phyloP scores from a whole-genome alignment of 345 rosid species.

The Gossypium raimondii region DNA sequence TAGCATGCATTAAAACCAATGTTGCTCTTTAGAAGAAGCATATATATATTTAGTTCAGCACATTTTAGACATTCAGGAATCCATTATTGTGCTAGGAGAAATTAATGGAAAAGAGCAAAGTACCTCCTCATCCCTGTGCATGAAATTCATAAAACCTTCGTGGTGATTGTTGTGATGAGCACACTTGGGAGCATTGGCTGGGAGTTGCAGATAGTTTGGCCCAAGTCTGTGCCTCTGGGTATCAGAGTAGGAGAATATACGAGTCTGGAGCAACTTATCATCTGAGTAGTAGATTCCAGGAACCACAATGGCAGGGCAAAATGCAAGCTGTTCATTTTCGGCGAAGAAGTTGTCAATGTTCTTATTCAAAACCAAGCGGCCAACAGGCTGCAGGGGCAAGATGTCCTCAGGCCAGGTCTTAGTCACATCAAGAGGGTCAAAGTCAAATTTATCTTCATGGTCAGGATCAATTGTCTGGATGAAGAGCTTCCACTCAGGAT shows the following conservation, averaged over 20 bases:
- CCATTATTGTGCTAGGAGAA: not conserved
- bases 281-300: constrained; percentile 88
- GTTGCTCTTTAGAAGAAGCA: not conserved
- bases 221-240: constrained; percentile 99
- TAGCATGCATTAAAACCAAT: not conserved
- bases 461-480: constrained; percentile 85
- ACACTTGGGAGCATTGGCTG: constrained; percentile 93
- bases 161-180: constrained; percentile 94
- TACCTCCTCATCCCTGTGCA: constrained; percentile 96
- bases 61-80: not conserved
- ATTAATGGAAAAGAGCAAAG: not conserved
- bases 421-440: constrained; percentile 95
- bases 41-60: not conserved
- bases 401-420: constrained; percentile 98
- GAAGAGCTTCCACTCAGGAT: constrained; percentile 87
- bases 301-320: constrained; percentile 87
- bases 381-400: constrained; percentile 93
- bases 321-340: constrained; percentile 92
- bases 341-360: constrained; percentile 94
- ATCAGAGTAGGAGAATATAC: constrained; percentile 83
- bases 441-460: constrained; percentile 71
- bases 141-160: constrained; percentile 89
- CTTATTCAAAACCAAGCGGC: constrained; percentile 92
- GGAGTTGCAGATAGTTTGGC: constrained; percentile 93
- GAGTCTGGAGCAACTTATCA: constrained; percentile 84